A percentile compares a stretch with the other conserved stretches of the same genome.
Evolutionary conservation across 2,329 filamentous ascomycete species (phyloP).

Genomic region (Fusarium paranaense): DNA sequence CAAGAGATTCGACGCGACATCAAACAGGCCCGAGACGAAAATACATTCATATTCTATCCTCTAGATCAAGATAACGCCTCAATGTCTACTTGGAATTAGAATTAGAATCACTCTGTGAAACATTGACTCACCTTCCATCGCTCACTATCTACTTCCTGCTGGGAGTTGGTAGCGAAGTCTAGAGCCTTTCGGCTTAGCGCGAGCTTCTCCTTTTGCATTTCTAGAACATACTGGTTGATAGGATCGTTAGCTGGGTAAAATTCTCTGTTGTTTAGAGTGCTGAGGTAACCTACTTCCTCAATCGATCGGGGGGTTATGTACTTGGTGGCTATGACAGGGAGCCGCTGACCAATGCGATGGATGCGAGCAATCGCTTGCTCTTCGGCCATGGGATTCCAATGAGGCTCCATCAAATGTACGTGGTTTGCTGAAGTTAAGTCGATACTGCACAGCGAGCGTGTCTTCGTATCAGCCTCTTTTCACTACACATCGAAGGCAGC

Average conservation of each 20-base stretch:
- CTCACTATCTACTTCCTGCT: not conserved
- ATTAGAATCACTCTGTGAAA: not conserved
- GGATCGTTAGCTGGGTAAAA: not conserved
- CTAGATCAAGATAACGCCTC: no score
- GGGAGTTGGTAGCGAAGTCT: no score
- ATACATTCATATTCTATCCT: not conserved
- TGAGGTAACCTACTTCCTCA: not conserved
- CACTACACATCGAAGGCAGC: no score
- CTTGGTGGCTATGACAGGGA: rapidly evolving
- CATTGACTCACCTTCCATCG: not conserved
- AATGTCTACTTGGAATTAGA: not conserved
- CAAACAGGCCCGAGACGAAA: rapidly evolving
- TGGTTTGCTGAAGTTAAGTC: not conserved
- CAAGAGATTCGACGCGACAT: not conserved
- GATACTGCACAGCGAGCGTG: not conserved
- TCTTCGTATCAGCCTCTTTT: not conserved
- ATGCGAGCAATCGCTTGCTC: constrained; percentile 7
- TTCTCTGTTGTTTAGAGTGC: not conserved
- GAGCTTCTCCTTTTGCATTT: not conserved
- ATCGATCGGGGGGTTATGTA: not conserved
- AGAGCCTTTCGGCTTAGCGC: not conserved
- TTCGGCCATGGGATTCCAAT: not conserved
- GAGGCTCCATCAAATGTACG: not conserved
- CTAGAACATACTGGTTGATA: not conserved
- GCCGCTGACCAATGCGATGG: not conserved